These are phyloP conservation scores for Penicillium hesseltinei DNA, from an alignment of 2,329 filamentous ascomycete genomes.

Conservation along the genomic window DNA sequence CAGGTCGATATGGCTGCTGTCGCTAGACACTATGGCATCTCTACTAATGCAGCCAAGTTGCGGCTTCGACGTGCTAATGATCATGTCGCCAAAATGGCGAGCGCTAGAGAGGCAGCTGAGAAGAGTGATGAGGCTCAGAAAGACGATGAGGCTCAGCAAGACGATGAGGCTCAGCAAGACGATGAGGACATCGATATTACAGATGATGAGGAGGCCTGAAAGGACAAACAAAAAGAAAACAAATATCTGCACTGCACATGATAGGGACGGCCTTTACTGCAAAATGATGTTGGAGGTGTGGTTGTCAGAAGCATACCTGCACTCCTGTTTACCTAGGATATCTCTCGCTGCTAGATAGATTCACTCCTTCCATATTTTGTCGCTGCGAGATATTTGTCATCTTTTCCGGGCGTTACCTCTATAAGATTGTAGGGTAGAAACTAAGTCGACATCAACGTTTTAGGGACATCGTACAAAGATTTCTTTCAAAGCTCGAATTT, in stretches of 20 bases:
- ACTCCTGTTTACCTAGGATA: background rate
- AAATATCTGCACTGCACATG: background rate
- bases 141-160: too few relatives aligned
- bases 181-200: background rate
- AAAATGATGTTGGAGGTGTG: background rate
- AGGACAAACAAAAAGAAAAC: background rate
- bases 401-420: background rate
- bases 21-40: background rate
- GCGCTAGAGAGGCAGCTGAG: background rate
- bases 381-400: background rate
- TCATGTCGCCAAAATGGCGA: background rate
- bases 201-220: background rate
- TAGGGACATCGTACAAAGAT: too few relatives aligned
- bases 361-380: background rate
- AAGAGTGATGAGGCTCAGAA: background rate
- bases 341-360: background rate
- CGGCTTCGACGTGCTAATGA: background rate
- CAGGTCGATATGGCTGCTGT: background rate
- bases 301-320: background rate
- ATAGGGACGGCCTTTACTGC: background rate
- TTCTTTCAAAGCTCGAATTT: background rate
- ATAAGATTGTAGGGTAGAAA: background rate
- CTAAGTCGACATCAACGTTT: background rate
- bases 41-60: background rate
- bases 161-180: background rate